Percentiles rank a stretch among this genome's conserved stretches.
Evolutionary conservation across 2,329 filamentous ascomycete genomes (phyloP).

Genomic region (Aspergillus amoenus): DNA sequence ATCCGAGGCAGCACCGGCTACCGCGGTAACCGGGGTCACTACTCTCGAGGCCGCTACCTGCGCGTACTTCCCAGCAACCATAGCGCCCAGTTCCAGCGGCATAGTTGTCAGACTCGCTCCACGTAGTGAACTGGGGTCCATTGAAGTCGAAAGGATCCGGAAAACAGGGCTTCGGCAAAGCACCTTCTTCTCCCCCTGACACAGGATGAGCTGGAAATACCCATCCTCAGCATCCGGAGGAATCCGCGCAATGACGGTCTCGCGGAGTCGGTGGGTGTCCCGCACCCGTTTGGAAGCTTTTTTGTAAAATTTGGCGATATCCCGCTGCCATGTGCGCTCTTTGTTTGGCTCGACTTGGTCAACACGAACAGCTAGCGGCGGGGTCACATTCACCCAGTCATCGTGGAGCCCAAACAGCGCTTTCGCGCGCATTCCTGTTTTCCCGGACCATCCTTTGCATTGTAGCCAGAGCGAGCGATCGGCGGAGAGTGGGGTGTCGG

Average conservation of each 20-base stretch:
- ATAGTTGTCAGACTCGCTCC: slow-evolving; percentile 65
- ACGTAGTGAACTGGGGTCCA: slow-evolving; percentile 60
- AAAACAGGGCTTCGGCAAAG: slow-evolving; percentile 68
- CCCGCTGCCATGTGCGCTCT: slow-evolving; percentile 67
- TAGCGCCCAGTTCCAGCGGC: slow-evolving; percentile 62
- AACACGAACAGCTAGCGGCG: slow-evolving; percentile 46
- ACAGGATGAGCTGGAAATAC: slow-evolving; percentile 68
- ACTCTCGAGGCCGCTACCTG: slow-evolving; percentile 30
- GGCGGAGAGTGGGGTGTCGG: slow-evolving; percentile 55
- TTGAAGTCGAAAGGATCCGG: slow-evolving; percentile 65
- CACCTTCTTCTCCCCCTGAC: slow-evolving; percentile 57
- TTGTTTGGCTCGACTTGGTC: slow-evolving; percentile 56
- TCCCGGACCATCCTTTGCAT: slow-evolving; percentile 66
- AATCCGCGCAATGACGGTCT: slow-evolving; percentile 65
- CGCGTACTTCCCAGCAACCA: slow-evolving; percentile 46
- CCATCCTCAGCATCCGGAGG: slow-evolving; percentile 64
- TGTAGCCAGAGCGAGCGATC: slow-evolving; percentile 67
- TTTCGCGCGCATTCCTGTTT: slow-evolving; percentile 66
- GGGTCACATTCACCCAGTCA: slow-evolving; percentile 69
- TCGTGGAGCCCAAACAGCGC: slow-evolving; percentile 59
- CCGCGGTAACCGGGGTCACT: slow-evolving; percentile 24
- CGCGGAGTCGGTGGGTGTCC: slow-evolving; percentile 55
- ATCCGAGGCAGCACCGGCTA: slow-evolving; percentile 27
- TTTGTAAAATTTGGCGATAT: slow-evolving; percentile 63
- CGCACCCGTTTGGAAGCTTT: slow-evolving; percentile 49